Evolutionary conservation across 2,329 filamentous ascomycete species (phyloP).

Genomic region (Ophiostoma perfectum): DNA sequence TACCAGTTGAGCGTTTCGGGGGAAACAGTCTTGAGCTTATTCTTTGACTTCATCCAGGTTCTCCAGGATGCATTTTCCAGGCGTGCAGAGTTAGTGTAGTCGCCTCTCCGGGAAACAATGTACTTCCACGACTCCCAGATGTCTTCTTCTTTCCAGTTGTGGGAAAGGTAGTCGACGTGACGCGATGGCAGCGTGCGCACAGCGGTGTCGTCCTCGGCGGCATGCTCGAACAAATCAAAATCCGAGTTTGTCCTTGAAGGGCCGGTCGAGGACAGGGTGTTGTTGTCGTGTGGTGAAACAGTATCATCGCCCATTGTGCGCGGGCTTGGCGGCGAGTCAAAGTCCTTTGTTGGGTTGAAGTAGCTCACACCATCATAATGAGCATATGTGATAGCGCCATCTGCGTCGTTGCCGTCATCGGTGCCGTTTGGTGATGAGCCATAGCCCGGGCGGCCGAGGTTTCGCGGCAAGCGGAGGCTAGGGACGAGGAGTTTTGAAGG

Average conservation of each 20-base stretch:
- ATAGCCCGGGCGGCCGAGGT: slow-evolving; percentile 43
- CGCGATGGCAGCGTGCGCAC: slow-evolving; percentile 69
- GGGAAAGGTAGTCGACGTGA: slow-evolving; percentile 92
- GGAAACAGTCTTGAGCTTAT: slow-evolving; percentile 78
- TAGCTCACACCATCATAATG: slow-evolving; percentile 44
- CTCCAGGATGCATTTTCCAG: slow-evolving; percentile 96
- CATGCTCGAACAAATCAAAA: slow-evolving; percentile 45
- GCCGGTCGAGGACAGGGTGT: slow-evolving; percentile 48
- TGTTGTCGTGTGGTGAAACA: slow-evolving; percentile 48
- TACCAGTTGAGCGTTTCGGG: slow-evolving; percentile 93
- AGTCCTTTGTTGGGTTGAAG: slow-evolving; percentile 41
- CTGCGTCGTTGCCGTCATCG: slow-evolving; percentile 24
- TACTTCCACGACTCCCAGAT: slow-evolving; percentile 98
- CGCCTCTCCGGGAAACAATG: slow-evolving; percentile 70
- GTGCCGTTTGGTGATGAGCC: slow-evolving; percentile 36
- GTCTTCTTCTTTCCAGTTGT: slow-evolving; percentile 91
- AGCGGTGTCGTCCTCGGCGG: slow-evolving; percentile 72
- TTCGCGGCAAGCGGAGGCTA: slow-evolving; percentile 56
- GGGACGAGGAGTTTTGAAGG: slow-evolving; percentile 54
- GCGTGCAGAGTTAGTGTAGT: slow-evolving; percentile 74
- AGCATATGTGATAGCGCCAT: slow-evolving; percentile 29
- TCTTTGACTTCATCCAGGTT: slow-evolving; percentile 91
- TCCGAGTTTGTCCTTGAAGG: slow-evolving; percentile 56
- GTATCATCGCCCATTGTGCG: slow-evolving; percentile 44
- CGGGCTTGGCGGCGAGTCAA: slow-evolving; percentile 49